Percentiles rank a stretch among this genome's conserved stretches.
phyloP scores from a whole-genome alignment of 768 basidiomycete species.

The Infundibulicybe gibba region DNA sequence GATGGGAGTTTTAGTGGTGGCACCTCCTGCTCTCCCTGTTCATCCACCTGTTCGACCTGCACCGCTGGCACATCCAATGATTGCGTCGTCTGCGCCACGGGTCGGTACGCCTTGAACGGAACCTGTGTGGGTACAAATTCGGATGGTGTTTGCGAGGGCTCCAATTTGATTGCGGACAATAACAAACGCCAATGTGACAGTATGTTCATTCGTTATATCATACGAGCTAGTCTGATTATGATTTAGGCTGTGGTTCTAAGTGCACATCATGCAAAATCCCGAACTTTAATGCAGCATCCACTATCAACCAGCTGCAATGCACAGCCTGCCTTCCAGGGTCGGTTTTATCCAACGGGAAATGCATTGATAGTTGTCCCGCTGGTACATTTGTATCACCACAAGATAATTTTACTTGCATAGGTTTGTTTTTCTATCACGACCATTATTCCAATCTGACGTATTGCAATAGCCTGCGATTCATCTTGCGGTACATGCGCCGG shows the following conservation, averaged over 20 bases:
- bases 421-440: constrained; percentile 37
- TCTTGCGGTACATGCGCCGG: constrained; percentile 70
- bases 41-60: constrained; percentile 66
- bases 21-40: constrained; percentile 52
- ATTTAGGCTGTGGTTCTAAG: constrained; percentile 67
- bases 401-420: constrained; percentile 71
- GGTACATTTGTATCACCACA: constrained; percentile 70
- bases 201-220: constrained; percentile 29
- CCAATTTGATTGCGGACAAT: constrained; percentile 70
- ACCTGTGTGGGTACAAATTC: constrained; percentile 60
- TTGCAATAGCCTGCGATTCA: constrained; percentile 36
- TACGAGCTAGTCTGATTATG: constrained; percentile 1
- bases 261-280: constrained; percentile 78
- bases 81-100: constrained; percentile 65
- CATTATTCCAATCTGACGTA: constrained; percentile 2
- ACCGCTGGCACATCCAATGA: constrained; percentile 57
- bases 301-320: constrained; percentile 63
- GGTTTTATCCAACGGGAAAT: constrained; percentile 66
- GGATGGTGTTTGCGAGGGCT: constrained; percentile 69
- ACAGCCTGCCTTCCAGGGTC: constrained; percentile 77
- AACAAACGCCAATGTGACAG: constrained; percentile 77
- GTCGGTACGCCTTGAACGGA: constrained; percentile 59
- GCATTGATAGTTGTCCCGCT: constrained; percentile 66
- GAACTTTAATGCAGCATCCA: constrained; percentile 67
- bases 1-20: constrained; percentile 58